Base-by-base conservation (phyloP, 2,329 filamentous ascomycete species). In the Anthostomella pinea region DNA sequence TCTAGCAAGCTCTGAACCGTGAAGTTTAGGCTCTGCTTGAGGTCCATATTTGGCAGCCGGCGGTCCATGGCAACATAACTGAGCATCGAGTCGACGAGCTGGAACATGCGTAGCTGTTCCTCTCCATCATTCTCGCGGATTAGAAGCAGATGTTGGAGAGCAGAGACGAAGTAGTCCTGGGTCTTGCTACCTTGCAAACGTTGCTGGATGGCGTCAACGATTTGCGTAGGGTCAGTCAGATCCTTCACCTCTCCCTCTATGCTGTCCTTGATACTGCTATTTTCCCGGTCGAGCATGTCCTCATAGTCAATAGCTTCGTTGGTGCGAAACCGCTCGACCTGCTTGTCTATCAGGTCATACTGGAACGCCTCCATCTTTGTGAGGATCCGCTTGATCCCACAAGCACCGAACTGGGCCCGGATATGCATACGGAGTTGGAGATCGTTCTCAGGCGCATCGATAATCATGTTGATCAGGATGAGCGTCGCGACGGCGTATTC, bases 61-160 rank as follows among this genome's bases (percentile, higher is more conserved):
- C 93, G 80, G 64, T 98, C 93, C 91, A 98, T 98, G 53, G 91
- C 91, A 45, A 98, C 91, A 64, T 97, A 97, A 64, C 89, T 95
- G 49, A 98, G 80, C 89, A 97, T 97, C n/a, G 87, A 84, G 65
- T 98, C 93, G 18, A 97, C 90, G 18, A 98, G 79, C 69, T 97
- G 93, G 67, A 97, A 98, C 84, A 96, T 93, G 31, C 88, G 83
- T 44, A 96, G 67, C 10, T 89, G 81, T 64, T 98, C 93, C 59
- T 97, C 93, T 31, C 85, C 85, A 53, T 94, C 88, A 48, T 89
- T 93, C 57, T 95, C 86, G 39, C 89, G 80, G 48, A 97, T 94
- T 28, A 98, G 76, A 52, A 98, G 75, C 61, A 98, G 75, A 68
- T 98, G 93, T 60, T 98, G 93, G 65, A 98, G 79, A 14, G 91